These are phyloP conservation scores for Prunus campanulata DNA, from an alignment of 306 rosid species.

Conservation along the genomic window DNA sequence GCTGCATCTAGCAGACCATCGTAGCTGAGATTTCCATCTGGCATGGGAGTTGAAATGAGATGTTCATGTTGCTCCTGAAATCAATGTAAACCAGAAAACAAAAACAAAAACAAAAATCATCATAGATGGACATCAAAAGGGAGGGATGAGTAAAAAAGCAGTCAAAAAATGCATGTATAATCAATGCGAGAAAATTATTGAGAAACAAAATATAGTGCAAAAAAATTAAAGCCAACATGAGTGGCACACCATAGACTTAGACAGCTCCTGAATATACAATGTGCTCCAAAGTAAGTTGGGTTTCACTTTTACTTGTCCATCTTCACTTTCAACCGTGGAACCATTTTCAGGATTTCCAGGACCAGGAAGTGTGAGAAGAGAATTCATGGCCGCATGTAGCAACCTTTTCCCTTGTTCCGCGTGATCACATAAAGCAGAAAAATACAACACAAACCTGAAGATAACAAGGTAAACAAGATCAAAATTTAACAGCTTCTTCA, in stretches of 20 bases:
- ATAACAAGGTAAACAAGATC: slow-evolving; percentile 21
- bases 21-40: background rate
- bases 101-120: background rate
- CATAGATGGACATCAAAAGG: background rate
- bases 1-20: background rate
- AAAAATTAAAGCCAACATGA: too few species aligned
- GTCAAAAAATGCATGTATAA: too few species aligned
- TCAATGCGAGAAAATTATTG: background rate
- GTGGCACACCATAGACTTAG: slow-evolving; percentile 37
- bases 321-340: slow-evolving; percentile 43
- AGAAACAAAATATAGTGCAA: background rate
- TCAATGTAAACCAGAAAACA: background rate
- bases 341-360: slow-evolving; percentile 47
- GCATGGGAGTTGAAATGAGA: background rate
- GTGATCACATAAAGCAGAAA: slow-evolving; percentile 63
- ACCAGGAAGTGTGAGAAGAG: slow-evolving; percentile 48
- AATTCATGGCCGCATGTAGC: slow-evolving; percentile 57
- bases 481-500: slow-evolving; percentile 30
- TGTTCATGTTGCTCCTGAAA: background rate
- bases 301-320: slow-evolving; percentile 32
- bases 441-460: slow-evolving; percentile 68
- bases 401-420: slow-evolving; percentile 64
- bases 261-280: slow-evolving; percentile 66
- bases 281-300: slow-evolving; percentile 74
- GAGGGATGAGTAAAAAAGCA: too few species aligned